phyloP scores from a whole-genome alignment of 345 rosid genomes.

The Populus davidiana region DNA sequence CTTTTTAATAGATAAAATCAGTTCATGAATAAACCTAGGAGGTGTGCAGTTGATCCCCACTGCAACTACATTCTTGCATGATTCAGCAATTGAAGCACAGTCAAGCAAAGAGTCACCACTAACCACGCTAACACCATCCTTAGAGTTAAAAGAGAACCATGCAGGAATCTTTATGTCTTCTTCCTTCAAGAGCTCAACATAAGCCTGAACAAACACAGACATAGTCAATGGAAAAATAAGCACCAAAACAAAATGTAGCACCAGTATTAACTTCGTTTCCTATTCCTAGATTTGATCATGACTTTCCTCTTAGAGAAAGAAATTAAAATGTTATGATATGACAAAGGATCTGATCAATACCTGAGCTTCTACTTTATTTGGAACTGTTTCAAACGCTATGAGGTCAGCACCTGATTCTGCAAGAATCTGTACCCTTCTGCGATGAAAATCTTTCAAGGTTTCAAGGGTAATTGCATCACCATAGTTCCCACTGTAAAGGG shows the following conservation, averaged over 20 bases:
- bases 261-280: background rate
- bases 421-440: slow-evolving; percentile 64
- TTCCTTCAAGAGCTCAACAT: slow-evolving; percentile 64
- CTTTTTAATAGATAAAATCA: slow-evolving; percentile 51
- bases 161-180: slow-evolving; percentile 60
- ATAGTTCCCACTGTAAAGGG: slow-evolving; percentile 50
- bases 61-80: slow-evolving; percentile 60
- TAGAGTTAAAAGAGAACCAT: slow-evolving; percentile 76
- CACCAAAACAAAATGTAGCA: background rate
- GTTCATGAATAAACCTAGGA: slow-evolving; percentile 67
- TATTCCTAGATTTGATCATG: background rate
- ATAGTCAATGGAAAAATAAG: background rate
- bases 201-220: slow-evolving; percentile 44
- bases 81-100: slow-evolving; percentile 58
- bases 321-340: background rate
- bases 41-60: slow-evolving; percentile 88
- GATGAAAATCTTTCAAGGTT: slow-evolving; percentile 64
- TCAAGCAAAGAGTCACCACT: slow-evolving; percentile 69
- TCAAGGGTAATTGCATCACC: slow-evolving; percentile 56
- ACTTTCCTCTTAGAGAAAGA: background rate
- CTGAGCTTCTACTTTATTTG: slow-evolving; percentile 86
- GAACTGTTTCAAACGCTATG: slow-evolving; percentile 80
- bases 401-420: slow-evolving; percentile 68
- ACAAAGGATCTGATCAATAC: slow-evolving; percentile 28
- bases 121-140: slow-evolving; percentile 71